Base-by-base conservation (phyloP, 768 basidiomycete species). In the Dentipellis sp. region DNA sequence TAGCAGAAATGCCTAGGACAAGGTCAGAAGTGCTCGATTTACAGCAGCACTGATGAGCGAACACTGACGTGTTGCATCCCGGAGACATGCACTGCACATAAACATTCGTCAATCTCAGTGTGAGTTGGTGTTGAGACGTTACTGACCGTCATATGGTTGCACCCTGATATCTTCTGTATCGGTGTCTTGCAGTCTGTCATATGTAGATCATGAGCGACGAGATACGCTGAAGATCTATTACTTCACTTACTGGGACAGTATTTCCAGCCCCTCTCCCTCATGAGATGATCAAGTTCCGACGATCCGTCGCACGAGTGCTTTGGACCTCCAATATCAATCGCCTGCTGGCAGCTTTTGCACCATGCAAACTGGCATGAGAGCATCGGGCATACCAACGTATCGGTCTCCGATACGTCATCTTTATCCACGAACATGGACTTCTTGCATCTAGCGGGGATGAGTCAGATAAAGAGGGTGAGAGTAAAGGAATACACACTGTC, bases 401-500 rank as follows among this genome's bases (percentile, higher is more conserved):
- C 42, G 16, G 63, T 56, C 10, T 58, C 56, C 10, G 62, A 55
- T 50, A 64, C 63, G 40, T 71, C 69, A 9, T 63, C 59, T 52
- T 61, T 63, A 37, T 68, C 69, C 3, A 71, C 69, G 52, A 62
- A 64, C 39, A 62, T 59, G 12, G 63, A 50, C 46, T 61, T 56
- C 38, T 58, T 42, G 52, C 62, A 65, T 52, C 63, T 65, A 17
- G 8, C 21, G n/a, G 40, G 23, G 48, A 19, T 40, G 9, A 54
- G 17, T 23, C 39, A n/a, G 14, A n/a, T 19, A 7, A 29, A 3
- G 29, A 29, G 29, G 6, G 6, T 6, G 29, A 29, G 29, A 6
- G 6, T 3, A 6, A 29, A 6, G 29, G 29, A n/a, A 40, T 3
- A 67, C 73, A 46, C 63, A 81, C 84, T 71, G 71, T 58, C 74